A percentile compares a stretch with the other conserved stretches of the same genome.
phyloP scores from a whole-genome alignment of 1,284 basidiomycete species.

The Moesziomyces aphidis region DNA sequence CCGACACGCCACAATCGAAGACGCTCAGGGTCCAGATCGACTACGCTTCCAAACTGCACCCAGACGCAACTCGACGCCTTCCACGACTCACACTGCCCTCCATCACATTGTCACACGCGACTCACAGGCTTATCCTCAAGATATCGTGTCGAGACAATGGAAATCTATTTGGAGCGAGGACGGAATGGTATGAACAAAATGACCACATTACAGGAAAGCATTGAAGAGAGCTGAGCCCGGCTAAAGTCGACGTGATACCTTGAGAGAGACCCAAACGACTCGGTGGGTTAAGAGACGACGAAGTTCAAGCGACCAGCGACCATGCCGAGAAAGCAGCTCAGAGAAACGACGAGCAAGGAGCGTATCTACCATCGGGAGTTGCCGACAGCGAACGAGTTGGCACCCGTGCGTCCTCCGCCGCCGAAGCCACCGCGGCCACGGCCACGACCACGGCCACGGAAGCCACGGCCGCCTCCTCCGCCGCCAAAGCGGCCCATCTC shows the following conservation, averaged over 20 bases:
- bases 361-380: slow-evolving; percentile 55
- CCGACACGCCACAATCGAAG: too few relatives aligned
- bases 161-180: slow-evolving; percentile 6
- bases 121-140: neutral
- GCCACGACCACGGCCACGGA: slow-evolving; percentile 56
- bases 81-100: too few relatives aligned
- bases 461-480: slow-evolving; percentile 58
- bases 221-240: neutral
- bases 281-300: too few relatives aligned
- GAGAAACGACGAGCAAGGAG: neutral
- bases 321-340: neutral
- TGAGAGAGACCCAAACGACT: neutral
- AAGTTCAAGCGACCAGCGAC: too few relatives aligned
- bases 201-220: slow-evolving; percentile 3
- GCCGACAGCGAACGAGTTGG: slow-evolving; percentile 58
- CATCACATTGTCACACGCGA: neutral
- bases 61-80: too few relatives aligned
- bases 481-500: slow-evolving; percentile 88
- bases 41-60: too few relatives aligned
- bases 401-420: slow-evolving; percentile 56
- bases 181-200: slow-evolving; percentile 7
- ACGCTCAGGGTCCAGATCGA: too few relatives aligned
- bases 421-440: slow-evolving; percentile 49
- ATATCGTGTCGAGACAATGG: neutral
- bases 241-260: too few relatives aligned